These are phyloP conservation scores for Ceratocystis smalleyi DNA, from an alignment of 2,329 filamentous ascomycete species.

Conservation along the genomic window DNA sequence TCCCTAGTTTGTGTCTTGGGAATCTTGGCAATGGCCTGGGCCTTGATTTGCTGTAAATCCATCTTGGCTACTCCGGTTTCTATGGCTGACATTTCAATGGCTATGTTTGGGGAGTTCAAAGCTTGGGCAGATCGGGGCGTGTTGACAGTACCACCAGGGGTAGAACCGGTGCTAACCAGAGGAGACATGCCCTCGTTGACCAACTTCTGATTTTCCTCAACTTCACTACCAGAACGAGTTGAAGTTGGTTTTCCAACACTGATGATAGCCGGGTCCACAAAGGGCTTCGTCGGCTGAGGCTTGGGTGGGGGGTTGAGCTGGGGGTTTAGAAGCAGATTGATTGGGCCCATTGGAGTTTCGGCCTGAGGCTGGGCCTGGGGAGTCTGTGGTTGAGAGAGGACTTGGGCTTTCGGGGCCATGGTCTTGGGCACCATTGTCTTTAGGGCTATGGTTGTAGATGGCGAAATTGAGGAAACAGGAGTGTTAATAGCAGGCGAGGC, in stretches of 20 bases:
- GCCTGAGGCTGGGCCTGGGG: neutral
- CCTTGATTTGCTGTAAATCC: neutral
- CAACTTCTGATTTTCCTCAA: conserved; percentile 7
- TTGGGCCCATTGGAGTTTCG: neutral
- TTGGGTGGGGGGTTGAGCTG: neutral
- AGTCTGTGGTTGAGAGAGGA: neutral
- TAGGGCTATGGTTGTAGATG: conserved; percentile 20
- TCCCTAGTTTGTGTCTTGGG: conserved; percentile 4
- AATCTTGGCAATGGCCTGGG: neutral
- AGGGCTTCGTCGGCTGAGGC: conserved; percentile 24
- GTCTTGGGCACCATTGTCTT: neutral
- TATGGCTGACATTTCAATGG: conserved; percentile 4
- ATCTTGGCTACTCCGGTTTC: conserved; percentile 8
- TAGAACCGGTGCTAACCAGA: neutral
- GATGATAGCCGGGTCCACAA: conserved; percentile 71
- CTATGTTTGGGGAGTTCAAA: neutral
- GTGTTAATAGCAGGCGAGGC: conserved; percentile 1
- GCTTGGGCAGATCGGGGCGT: neutral
- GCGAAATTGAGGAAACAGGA: conserved; percentile 21
- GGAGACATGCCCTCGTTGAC: neutral
- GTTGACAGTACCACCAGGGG: neutral
- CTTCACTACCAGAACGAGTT: conserved; percentile 7
- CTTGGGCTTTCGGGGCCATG: neutral
- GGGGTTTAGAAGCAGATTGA: neutral
- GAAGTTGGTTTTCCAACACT: conserved; percentile 36